Conservation (phyloP, 2,329 filamentous ascomycete genomes). For the Aureobasidium melanogenum region DNA sequence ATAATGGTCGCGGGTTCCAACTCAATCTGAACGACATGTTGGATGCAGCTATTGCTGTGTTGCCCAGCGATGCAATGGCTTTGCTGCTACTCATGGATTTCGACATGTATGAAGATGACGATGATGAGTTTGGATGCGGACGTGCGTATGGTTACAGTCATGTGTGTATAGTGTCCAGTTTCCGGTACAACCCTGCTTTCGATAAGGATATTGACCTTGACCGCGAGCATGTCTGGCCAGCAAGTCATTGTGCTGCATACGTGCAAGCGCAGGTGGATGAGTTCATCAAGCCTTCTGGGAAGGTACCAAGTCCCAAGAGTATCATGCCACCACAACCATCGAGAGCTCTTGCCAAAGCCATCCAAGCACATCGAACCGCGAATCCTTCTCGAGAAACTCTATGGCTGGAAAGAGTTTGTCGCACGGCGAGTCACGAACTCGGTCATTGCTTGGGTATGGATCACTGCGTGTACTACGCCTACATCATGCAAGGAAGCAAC, state of each 20-base stretch:
- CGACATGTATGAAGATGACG: conserved; percentile 57
- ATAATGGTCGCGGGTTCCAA: background rate
- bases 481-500: conserved; percentile 54
- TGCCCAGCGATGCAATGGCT: conserved; percentile 43
- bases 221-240: background rate
- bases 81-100: conserved; percentile 49
- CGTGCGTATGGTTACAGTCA: conserved; percentile 57
- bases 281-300: too few relatives aligned
- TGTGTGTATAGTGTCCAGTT: conserved; percentile 49
- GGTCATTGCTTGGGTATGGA: conserved; percentile 60
- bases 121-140: conserved; percentile 60
- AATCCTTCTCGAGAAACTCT: too few relatives aligned
- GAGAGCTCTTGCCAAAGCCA: too few relatives aligned
- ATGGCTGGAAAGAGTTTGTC: conserved; percentile 51
- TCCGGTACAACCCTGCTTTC: too few relatives aligned
- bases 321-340: too few relatives aligned
- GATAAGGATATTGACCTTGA: too few relatives aligned
- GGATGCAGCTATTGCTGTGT: background rate
- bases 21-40: background rate
- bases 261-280: background rate
- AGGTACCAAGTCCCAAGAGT: too few relatives aligned
- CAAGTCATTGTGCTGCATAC: background rate
- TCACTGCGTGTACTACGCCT: conserved; percentile 59
- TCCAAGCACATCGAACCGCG: too few relatives aligned
- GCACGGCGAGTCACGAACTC: conserved; percentile 56